A percentile compares a stretch with the other conserved stretches of the same genome.
Conservation (phyloP, 2,329 filamentous ascomycete species). For the Diaporthe longicolla region DNA sequence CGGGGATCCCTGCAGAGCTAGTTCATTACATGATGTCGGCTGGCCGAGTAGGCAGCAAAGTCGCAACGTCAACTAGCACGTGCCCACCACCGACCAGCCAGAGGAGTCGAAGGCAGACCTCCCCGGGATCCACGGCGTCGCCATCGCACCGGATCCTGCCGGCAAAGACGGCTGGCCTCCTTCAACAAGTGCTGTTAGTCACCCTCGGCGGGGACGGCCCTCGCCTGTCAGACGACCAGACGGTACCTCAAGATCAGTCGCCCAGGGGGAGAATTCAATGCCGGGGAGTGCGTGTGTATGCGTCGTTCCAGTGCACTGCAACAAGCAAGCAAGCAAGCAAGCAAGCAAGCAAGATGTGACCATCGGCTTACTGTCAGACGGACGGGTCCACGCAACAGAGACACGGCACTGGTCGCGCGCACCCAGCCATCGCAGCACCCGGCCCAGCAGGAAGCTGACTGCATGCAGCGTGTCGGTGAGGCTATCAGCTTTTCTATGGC, state of each 20-base stretch:
- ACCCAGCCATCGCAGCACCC: neutral
- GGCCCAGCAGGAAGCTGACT: slow-evolving; percentile 34
- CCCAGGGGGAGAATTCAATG: neutral
- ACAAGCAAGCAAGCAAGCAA: neutral
- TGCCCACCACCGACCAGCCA: neutral
- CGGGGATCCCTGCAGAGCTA: neutral
- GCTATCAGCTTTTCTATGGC: slow-evolving; percentile 15
- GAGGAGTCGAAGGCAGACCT: neutral
- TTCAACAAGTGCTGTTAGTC: neutral
- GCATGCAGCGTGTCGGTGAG: slow-evolving; percentile 31
- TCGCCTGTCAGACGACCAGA: neutral
- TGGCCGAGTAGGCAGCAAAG: slow-evolving; percentile 17
- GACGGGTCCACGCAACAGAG: slow-evolving; percentile 23
- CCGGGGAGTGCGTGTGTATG: neutral
- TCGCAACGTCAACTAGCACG: neutral
- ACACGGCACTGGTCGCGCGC: slow-evolving; percentile 7
- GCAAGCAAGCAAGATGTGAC: neutral
- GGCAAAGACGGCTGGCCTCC: neutral
- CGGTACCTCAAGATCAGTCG: neutral
- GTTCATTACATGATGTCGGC: neutral
- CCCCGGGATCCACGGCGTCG: neutral
- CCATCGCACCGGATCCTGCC: slow-evolving; percentile 20
- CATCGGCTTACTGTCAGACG: slow-evolving; percentile 33
- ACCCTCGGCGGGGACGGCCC: neutral
- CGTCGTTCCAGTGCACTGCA: neutral